phyloP scores from a whole-genome alignment of 2,329 filamentous ascomycete genomes.

The Diplodia mutila region DNA sequence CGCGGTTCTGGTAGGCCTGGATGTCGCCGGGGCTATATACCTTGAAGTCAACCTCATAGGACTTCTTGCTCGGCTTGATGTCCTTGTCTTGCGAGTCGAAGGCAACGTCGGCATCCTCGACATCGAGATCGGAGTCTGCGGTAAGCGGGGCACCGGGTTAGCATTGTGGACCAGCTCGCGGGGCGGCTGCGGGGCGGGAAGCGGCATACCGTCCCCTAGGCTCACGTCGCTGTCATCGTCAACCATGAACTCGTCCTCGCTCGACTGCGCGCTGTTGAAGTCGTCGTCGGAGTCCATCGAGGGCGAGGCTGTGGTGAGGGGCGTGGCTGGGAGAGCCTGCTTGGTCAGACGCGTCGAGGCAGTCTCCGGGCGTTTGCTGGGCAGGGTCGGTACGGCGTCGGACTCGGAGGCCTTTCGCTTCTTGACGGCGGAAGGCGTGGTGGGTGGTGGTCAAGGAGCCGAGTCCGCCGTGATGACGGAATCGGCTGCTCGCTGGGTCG shows the following conservation, averaged over 20 bases:
- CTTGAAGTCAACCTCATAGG: slow-evolving; percentile 83
- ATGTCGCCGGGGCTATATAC: slow-evolving; percentile 82
- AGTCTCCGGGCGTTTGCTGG: slow-evolving; percentile 37
- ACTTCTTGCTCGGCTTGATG: slow-evolving; percentile 70
- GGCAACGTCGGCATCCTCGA: slow-evolving; percentile 64
- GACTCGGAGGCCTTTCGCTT: slow-evolving; percentile 47
- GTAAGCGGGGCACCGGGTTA: slow-evolving; percentile 17
- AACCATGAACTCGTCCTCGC: slow-evolving; percentile 72
- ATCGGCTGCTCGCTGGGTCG: slow-evolving; percentile 34
- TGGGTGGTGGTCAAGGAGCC: slow-evolving; percentile 38
- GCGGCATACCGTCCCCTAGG: slow-evolving; percentile 48
- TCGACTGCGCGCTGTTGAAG: slow-evolving; percentile 82
- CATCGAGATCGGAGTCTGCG: slow-evolving; percentile 55
- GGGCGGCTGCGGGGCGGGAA: neutral
- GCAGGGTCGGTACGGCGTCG: slow-evolving; percentile 36
- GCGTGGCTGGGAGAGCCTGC: slow-evolving; percentile 37
- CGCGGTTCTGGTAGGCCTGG: slow-evolving; percentile 78
- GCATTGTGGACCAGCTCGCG: slow-evolving; percentile 26
- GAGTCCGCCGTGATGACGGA: slow-evolving; percentile 46
- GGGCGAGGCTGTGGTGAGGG: slow-evolving; percentile 43
- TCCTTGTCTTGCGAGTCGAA: slow-evolving; percentile 71
- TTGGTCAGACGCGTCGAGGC: slow-evolving; percentile 25
- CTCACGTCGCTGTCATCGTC: slow-evolving; percentile 75
- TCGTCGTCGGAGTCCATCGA: slow-evolving; percentile 96
- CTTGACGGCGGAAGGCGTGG: slow-evolving; percentile 42